Evolutionary conservation across 2,329 filamentous ascomycete genomes (phyloP), one percentile per base, ranked within the genome.

Genomic region (Escovopsis sp.): DNA sequence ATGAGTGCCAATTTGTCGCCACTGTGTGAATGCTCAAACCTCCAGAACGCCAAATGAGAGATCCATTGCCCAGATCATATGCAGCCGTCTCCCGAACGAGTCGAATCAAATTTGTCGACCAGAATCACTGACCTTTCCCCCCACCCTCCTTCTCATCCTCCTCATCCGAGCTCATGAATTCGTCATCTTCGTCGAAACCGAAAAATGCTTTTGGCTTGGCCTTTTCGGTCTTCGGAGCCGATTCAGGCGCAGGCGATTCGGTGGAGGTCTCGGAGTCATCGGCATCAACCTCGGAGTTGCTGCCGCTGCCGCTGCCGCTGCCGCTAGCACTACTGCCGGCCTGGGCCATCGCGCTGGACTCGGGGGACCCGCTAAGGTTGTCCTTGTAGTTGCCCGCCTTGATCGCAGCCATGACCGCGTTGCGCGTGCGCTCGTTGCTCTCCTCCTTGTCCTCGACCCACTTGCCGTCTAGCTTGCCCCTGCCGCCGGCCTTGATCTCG

Each of bases 391-490:
- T 67, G 3, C 77, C 77, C 12, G 70, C 67, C 60, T 77, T 80
- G 66, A 87, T 80, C 7, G 77, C 80, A 39, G 73, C 75, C 36
- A 82, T 56, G 6, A 89, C 82, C 3, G 84, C 84, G 51, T 85
- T 78, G 35, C 84, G 69, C 0, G 87, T 89, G 60, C 83, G 82
- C 64, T 93, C 86, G 50, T 77, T 81, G 26, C 82, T 83, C 57
- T 94, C 87, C 53, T 95, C 88, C 61, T 93, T 94, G 50, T 86
- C 82, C 59, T 98, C 91, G 35, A 96, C 80, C 87, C 89, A 98
- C 57, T 89, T 83, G 0, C 85, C 86, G 55, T 95, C 86, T 35
- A 95, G 62, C 59, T 81, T 72, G 42, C 79, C 76, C 51, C 77
- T 73, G 49, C 73, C 70, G 9, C 85, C 86, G 46, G 80, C 78